A percentile compares a stretch with the other conserved stretches of the same genome.
These are phyloP conservation scores for Ganoderma sinense DNA, from an alignment of 1,284 basidiomycete species.

Conservation along the genomic window DNA sequence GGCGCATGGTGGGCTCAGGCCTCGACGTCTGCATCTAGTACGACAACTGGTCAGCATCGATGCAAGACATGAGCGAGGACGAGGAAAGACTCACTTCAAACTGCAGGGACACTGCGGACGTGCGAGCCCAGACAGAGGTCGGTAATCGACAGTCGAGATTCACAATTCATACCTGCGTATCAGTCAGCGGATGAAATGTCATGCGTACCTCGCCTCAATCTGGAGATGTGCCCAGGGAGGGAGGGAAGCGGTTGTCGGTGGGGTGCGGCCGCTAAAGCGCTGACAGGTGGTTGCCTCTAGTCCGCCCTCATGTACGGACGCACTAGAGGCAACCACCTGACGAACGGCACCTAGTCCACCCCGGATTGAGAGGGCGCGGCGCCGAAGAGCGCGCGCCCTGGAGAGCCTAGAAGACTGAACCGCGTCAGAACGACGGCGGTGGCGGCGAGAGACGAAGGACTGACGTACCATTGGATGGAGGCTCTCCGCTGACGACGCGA, in stretches of 20 bases:
- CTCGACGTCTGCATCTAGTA: too few relatives aligned
- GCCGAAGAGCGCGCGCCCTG: too few relatives aligned
- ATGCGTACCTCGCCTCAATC: neutral
- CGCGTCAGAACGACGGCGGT: neutral
- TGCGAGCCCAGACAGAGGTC: neutral
- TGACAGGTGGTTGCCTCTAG: neutral
- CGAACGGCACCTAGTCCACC: too few relatives aligned
- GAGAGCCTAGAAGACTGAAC: too few relatives aligned
- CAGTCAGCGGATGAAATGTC: neutral
- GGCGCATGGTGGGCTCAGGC: too few relatives aligned
- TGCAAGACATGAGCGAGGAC: too few relatives aligned
- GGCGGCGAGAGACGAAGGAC: neutral
- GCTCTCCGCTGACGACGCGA: slow-evolving; percentile 3
- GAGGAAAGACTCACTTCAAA: neutral
- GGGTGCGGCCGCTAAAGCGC: neutral
- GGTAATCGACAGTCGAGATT: too few relatives aligned
- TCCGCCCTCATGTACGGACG: too few relatives aligned
- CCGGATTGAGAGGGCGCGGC: too few relatives aligned
- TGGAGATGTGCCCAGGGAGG: neutral
- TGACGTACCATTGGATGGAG: neutral
- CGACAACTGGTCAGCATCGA: neutral
- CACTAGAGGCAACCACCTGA: too few relatives aligned
- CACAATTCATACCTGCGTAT: neutral
- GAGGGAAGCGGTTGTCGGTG: neutral
- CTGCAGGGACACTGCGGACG: neutral